Evolutionary conservation across 208 protist species (phyloP).

Genomic region (Dictyostelium gargantuum): DNA sequence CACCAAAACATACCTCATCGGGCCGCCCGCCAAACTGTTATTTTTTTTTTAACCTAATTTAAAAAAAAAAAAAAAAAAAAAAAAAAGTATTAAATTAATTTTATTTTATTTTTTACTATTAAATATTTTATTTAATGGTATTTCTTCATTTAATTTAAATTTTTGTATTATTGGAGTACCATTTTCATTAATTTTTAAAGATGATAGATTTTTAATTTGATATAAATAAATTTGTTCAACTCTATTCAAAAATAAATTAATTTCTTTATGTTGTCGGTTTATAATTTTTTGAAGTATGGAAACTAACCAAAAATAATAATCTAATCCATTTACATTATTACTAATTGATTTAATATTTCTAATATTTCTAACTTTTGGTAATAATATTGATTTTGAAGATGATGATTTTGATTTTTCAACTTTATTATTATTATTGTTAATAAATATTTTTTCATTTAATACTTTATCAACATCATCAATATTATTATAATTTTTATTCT

Average conservation of each 20-base stretch:
- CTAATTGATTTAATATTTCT: not conserved
- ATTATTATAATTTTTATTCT: not conserved
- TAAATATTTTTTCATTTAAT: not conserved
- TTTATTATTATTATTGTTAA: no score
- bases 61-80: no score
- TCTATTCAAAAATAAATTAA: not conserved
- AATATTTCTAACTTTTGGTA: not conserved
- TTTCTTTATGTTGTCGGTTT: not conserved
- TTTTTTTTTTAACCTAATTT: no score
- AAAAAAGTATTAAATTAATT: no score
- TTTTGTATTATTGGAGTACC: not conserved
- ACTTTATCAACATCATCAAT: not conserved
- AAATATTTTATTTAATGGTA: not conserved
- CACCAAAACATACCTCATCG: no score
- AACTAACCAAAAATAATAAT: constrained; percentile 9
- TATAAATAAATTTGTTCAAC: not conserved
- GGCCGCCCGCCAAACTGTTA: no score
- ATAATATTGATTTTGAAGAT: not conserved
- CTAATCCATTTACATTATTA: not conserved
- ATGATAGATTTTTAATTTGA: not conserved
- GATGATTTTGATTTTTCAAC: not conserved
- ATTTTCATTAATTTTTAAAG: not conserved
- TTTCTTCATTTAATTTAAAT: not conserved
- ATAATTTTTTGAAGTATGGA: not conserved
- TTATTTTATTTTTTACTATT: not conserved